Conservation (phyloP, 192 early-diverging fungal genomes). For the Backusella morwellensis region DNA sequence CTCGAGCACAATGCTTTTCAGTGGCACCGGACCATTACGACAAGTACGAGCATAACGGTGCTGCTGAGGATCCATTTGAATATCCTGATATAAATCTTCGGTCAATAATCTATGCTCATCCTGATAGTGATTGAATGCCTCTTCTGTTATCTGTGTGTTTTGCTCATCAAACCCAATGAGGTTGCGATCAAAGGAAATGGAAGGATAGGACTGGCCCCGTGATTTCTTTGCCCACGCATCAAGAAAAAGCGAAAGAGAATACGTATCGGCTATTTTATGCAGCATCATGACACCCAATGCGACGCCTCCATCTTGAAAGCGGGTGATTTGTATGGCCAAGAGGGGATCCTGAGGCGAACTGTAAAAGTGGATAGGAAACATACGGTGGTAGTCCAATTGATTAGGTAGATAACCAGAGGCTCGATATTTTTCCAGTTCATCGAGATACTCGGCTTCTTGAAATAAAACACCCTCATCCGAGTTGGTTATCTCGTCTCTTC, state of each 20-base stretch:
- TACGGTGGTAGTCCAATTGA: slow-evolving; percentile 29
- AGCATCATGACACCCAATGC: slow-evolving; percentile 30
- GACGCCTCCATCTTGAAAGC: slow-evolving; percentile 27
- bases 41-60: slow-evolving; percentile 14
- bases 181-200: slow-evolving; percentile 1
- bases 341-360: slow-evolving; percentile 19
- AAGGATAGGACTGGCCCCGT: neutral
- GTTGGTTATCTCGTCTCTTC: slow-evolving; percentile 27
- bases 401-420: slow-evolving; percentile 23
- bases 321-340: slow-evolving; percentile 18
- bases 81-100: neutral
- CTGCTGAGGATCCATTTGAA: slow-evolving; percentile 21
- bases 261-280: slow-evolving; percentile 28
- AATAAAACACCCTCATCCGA: slow-evolving; percentile 25
- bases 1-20: slow-evolving; percentile 26
- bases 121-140: slow-evolving; percentile 20
- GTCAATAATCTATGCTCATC: slow-evolving; percentile 18
- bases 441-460: slow-evolving; percentile 25
- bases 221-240: slow-evolving; percentile 30
- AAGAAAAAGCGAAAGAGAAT: slow-evolving; percentile 22
- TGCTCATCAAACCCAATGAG: slow-evolving; percentile 5
- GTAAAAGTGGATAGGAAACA: slow-evolving; percentile 34
- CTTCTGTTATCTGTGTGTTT: slow-evolving; percentile 14
- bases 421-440: slow-evolving; percentile 6
- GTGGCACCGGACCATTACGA: slow-evolving; percentile 14